Conservation (phyloP, 2,329 filamentous ascomycete genomes). For the Periconia sp. region DNA sequence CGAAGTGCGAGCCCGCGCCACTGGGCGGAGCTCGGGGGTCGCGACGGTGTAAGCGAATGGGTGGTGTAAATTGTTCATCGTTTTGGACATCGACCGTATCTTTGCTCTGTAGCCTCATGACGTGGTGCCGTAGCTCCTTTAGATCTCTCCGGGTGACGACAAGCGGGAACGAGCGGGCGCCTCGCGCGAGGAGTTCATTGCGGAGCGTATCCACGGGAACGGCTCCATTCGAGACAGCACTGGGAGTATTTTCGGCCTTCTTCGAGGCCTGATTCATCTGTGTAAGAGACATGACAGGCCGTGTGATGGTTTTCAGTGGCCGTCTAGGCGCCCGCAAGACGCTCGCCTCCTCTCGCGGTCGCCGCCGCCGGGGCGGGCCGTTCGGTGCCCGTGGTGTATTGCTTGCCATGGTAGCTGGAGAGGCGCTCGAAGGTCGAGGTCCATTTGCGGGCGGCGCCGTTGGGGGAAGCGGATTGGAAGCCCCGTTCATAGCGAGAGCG, state of each 20-base stretch:
- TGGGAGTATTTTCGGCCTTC: constrained; percentile 14
- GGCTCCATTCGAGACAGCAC: constrained; percentile 14
- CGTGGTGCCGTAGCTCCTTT: constrained; percentile 81
- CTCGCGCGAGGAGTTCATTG: constrained; percentile 32
- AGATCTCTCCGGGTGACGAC: constrained; percentile 83
- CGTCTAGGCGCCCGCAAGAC: constrained; percentile 42
- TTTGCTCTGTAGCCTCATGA: constrained; percentile 77
- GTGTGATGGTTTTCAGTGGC: constrained; percentile 42
- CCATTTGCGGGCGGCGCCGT: constrained; percentile 14
- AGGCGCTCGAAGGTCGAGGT: constrained; percentile 16
- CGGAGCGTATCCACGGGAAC: constrained; percentile 29
- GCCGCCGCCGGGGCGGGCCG: constrained; percentile 43
- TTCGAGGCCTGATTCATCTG: constrained; percentile 38
- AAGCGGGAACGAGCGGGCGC: constrained; percentile 60
- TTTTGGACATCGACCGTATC: constrained; percentile 71
- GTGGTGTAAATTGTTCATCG: constrained; percentile 82
- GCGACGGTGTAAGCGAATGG: constrained; percentile 86
- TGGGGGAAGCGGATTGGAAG: constrained; percentile 11
- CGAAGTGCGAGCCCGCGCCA: constrained; percentile 40
- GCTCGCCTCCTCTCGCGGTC: constrained; percentile 42
- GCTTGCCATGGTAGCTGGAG: constrained; percentile 14
- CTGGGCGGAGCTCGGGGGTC: constrained; percentile 73
- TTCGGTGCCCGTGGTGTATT: constrained; percentile 44
- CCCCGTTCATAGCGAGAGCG: constrained; percentile 23
- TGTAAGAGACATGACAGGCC: constrained; percentile 38